Evolutionary conservation across 257 asterid species (phyloP).

Genomic region (Thymus quinquecostatus): DNA sequence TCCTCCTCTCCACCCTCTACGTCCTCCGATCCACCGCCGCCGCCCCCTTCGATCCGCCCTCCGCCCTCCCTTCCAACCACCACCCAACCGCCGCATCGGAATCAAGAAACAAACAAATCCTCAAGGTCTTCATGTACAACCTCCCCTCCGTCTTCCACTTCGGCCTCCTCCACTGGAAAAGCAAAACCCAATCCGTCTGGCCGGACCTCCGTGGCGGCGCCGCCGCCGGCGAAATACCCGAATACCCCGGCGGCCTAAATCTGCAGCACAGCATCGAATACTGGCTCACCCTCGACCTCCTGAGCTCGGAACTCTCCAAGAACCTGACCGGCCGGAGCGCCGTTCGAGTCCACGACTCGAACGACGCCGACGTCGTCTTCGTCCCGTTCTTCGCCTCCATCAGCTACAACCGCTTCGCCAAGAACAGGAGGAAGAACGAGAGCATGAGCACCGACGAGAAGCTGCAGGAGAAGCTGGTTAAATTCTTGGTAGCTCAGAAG

Average conservation of each 20-base stretch:
- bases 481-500: constrained; percentile 50
- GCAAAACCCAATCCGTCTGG: constrained; percentile 52
- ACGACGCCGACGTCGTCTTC: constrained; percentile 74
- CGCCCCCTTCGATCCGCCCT: constrained; percentile 39
- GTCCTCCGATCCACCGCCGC: constrained; percentile 48
- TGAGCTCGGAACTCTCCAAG: constrained; percentile 53
- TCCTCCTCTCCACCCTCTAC: constrained; percentile 54
- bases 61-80: constrained; percentile 35
- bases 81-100: not conserved
- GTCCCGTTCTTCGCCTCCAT: constrained; percentile 87
- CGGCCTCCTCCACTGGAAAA: constrained; percentile 61
- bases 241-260: constrained; percentile 77
- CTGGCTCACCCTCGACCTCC: constrained; percentile 80
- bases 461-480: constrained; percentile 65
- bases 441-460: constrained; percentile 39
- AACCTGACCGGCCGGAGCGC: constrained; percentile 53
- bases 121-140: constrained; percentile 79
- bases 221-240: constrained; percentile 42
- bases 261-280: constrained; percentile 87
- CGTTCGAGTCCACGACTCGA: constrained; percentile 55
- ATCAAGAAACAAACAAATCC: constrained; percentile 34
- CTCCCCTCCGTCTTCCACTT: constrained; percentile 77
- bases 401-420: constrained; percentile 68
- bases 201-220: constrained; percentile 60
- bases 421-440: constrained; percentile 36